phyloP scores from a whole-genome alignment of 2,329 filamentous ascomycete species.

The Botrytis sinoallii region DNA sequence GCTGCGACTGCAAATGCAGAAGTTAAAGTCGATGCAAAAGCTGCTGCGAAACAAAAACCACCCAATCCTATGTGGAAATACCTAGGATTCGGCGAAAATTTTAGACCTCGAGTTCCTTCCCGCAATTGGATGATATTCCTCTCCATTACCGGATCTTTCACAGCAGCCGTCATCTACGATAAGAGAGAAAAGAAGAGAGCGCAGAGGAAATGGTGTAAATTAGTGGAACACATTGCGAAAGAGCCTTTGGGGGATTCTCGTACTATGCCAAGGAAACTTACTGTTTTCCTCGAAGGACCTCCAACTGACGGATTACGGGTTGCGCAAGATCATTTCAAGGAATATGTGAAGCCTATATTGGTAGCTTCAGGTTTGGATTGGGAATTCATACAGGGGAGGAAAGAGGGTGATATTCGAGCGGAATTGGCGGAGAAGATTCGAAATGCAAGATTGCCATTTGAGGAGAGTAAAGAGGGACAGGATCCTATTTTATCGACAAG shows the following conservation, averaged over 20 bases:
- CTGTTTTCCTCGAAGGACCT: slow-evolving; percentile 80
- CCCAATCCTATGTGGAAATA: slow-evolving; percentile 72
- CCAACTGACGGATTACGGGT: slow-evolving; percentile 80
- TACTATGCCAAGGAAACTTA: slow-evolving; percentile 77
- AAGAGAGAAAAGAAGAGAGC: slow-evolving; percentile 82
- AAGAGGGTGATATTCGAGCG: slow-evolving; percentile 88
- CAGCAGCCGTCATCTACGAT: slow-evolving; percentile 84
- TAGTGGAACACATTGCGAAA: slow-evolving; percentile 79
- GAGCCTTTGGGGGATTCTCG: slow-evolving; percentile 67
- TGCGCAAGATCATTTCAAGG: slow-evolving; percentile 92
- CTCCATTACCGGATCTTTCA: slow-evolving; percentile 71
- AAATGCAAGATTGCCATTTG: slow-evolving; percentile 53
- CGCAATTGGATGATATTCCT: slow-evolving; percentile 98
- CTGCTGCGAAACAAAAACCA: slow-evolving; percentile 45
- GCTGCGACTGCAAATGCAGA: slow-evolving; percentile 38
- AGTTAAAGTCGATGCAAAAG: slow-evolving; percentile 37
- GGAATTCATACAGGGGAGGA: slow-evolving; percentile 89
- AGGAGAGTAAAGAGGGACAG: slow-evolving; percentile 43
- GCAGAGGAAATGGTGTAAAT: slow-evolving; percentile 80
- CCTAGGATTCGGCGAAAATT: slow-evolving; percentile 74
- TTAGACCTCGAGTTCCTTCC: slow-evolving; percentile 82
- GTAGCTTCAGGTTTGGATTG: slow-evolving; percentile 90
- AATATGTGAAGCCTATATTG: slow-evolving; percentile 91
- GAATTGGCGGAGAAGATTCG: slow-evolving; percentile 84
- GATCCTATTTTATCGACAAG: slow-evolving; percentile 64